Evolutionary conservation across 805 yeast genomes (phyloP).

Genomic region (Blastobotrys parvus): DNA sequence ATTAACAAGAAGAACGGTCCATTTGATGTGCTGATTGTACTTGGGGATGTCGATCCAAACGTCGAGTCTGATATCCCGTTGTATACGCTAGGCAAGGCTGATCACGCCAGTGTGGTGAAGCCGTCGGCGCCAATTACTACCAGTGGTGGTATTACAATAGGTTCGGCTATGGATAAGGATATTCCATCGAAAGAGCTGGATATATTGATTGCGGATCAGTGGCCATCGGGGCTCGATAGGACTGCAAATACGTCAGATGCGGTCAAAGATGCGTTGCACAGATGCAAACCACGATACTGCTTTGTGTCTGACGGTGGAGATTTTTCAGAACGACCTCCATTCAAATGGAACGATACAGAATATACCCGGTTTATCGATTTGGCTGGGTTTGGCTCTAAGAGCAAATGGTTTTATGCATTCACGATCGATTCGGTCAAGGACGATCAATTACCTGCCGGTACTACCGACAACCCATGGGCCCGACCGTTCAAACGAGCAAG

Average conservation of each 20-base stretch:
- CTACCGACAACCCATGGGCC: background rate
- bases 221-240: slow-evolving; percentile 53
- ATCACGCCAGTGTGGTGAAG: background rate
- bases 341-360: slow-evolving; percentile 36
- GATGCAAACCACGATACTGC: slow-evolving; percentile 55
- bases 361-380: slow-evolving; percentile 60
- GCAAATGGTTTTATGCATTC: slow-evolving; percentile 74
- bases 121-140: slow-evolving; percentile 5
- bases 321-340: slow-evolving; percentile 50
- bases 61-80: background rate
- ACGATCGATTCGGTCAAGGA: slow-evolving; percentile 21
- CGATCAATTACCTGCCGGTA: background rate
- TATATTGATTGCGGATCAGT: slow-evolving; percentile 47
- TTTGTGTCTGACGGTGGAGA: slow-evolving; percentile 43
- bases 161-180: background rate
- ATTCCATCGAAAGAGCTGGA: slow-evolving; percentile 33
- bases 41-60: slow-evolving; percentile 4
- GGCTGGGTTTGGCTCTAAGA: slow-evolving; percentile 45
- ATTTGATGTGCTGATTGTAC: slow-evolving; percentile 9
- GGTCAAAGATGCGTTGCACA: slow-evolving; percentile 37
- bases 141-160: slow-evolving; percentile 8
- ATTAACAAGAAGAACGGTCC: slow-evolving; percentile 16
- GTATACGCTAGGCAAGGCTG: background rate
- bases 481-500: background rate
- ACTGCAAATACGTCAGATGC: slow-evolving; percentile 37